phyloP scores from a whole-genome alignment of 352 stramenopile genomes.

The Thalassiosira pacifica region DNA sequence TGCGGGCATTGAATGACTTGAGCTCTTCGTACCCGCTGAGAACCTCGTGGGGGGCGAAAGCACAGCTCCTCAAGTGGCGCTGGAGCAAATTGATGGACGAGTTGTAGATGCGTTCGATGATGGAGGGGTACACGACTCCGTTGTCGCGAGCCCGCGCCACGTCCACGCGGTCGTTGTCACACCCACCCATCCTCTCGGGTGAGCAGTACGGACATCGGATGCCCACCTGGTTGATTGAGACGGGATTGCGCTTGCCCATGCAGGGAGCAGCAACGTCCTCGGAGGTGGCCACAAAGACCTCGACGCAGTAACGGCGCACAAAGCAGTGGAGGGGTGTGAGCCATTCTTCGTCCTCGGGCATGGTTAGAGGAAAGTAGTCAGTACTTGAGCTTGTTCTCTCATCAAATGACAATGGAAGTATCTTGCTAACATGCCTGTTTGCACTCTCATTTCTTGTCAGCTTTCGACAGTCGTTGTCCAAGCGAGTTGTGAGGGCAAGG shows the following conservation, averaged over 20 bases:
- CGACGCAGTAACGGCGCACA: slow-evolving; percentile 77
- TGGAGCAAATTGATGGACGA: slow-evolving; percentile 86
- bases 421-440: no score
- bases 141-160: slow-evolving; percentile 69
- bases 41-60: slow-evolving; percentile 75
- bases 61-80: slow-evolving; percentile 79
- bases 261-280: slow-evolving; percentile 69
- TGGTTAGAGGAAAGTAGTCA: no score
- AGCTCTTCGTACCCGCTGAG: slow-evolving; percentile 73
- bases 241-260: slow-evolving; percentile 78
- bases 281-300: slow-evolving; percentile 72
- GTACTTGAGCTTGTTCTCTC: no score
- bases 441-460: no score
- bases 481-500: no score
- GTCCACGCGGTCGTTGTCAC: slow-evolving; percentile 12
- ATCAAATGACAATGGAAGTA: no score
- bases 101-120: slow-evolving; percentile 84
- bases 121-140: slow-evolving; percentile 80
- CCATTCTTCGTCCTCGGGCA: slow-evolving; percentile 73
- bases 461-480: no score
- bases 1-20: slow-evolving; percentile 78
- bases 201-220: slow-evolving; percentile 84
- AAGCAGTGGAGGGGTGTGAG: slow-evolving; percentile 83
- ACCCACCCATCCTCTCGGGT: slow-evolving; percentile 25
- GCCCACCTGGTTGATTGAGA: slow-evolving; percentile 80